Evolutionary conservation across 1,284 basidiomycete species (phyloP).

Genomic region (Caloboletus inedulis): DNA sequence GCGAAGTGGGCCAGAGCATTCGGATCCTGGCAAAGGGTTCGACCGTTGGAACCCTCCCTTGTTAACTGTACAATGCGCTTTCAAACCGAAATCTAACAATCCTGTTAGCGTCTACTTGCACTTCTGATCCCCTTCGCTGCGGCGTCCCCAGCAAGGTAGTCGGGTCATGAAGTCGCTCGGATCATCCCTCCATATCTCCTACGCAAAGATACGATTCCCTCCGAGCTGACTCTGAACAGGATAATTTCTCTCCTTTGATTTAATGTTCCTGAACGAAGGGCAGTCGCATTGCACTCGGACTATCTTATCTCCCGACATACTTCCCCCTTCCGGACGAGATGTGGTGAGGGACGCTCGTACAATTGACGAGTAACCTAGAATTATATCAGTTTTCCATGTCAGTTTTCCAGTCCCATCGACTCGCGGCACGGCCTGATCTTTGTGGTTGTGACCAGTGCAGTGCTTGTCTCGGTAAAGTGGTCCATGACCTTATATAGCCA

Average conservation of each 20-base stretch:
- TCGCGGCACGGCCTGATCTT: no score
- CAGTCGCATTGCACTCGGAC: background rate
- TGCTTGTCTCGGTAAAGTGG: background rate
- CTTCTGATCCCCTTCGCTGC: background rate
- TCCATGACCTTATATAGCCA: background rate
- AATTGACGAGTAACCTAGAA: no score
- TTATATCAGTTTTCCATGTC: no score
- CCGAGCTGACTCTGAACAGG: background rate
- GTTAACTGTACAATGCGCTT: slow-evolving; percentile 35
- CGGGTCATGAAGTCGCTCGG: background rate
- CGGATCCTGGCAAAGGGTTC: slow-evolving; percentile 56
- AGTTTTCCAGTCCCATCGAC: no score
- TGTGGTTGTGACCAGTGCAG: background rate
- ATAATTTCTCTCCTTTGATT: background rate
- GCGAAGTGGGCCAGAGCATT: slow-evolving; percentile 60
- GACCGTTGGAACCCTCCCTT: slow-evolving; percentile 52
- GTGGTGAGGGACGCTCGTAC: background rate
- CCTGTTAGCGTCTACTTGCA: background rate
- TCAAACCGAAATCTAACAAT: background rate
- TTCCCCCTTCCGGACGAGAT: background rate
- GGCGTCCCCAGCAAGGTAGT: no score
- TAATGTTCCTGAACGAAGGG: background rate
- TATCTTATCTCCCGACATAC: background rate
- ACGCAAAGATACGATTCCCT: background rate
- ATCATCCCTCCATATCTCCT: background rate